Percentiles rank a stretch among this genome's conserved stretches.
These are phyloP conservation scores for Lachancea cidri DNA, from an alignment of 805 yeast species.

Conservation along the genomic window DNA sequence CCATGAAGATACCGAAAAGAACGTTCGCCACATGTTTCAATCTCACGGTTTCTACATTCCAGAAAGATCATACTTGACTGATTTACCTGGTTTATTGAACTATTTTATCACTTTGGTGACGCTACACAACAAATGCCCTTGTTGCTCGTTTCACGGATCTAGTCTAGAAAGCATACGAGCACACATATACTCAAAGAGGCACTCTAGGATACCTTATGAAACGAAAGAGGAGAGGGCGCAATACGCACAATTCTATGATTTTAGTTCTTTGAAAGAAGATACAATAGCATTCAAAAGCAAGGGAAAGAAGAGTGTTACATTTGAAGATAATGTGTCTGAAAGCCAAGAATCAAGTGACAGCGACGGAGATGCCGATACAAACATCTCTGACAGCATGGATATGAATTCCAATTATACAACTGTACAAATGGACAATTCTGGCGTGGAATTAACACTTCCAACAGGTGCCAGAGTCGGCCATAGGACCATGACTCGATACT, in stretches of 20 bases:
- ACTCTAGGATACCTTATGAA: constrained; percentile 87
- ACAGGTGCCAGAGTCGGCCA: constrained; percentile 80
- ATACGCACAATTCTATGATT: constrained; percentile 80
- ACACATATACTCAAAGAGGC: constrained; percentile 81
- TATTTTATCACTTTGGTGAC: constrained; percentile 79
- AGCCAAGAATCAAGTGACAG: constrained; percentile 22
- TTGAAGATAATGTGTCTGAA: constrained; percentile 25
- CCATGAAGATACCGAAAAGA: constrained; percentile 49
- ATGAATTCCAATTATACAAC: constrained; percentile 31
- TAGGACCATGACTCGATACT: constrained; percentile 64
- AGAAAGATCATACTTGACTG: constrained; percentile 62
- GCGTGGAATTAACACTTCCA: constrained; percentile 67
- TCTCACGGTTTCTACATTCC: constrained; percentile 86
- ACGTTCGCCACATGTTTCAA: constrained; percentile 70
- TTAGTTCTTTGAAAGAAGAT: constrained; percentile 55
- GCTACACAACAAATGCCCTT: constrained; percentile 75
- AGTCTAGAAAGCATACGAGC: constrained; percentile 81
- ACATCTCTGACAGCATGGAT: constrained; percentile 19
- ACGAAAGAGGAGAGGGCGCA: constrained; percentile 68
- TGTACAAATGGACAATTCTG: constrained; percentile 46
- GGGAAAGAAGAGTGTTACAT: constrained; percentile 27
- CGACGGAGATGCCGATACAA: constrained; percentile 21
- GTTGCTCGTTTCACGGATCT: constrained; percentile 81
- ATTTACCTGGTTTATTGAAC: constrained; percentile 64
- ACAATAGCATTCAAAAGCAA: constrained; percentile 22